A percentile compares a stretch with the other conserved stretches of the same genome.
Evolutionary conservation across 2,329 filamentous ascomycete genomes (phyloP).

Genomic region (Coleophoma cylindrospora): DNA sequence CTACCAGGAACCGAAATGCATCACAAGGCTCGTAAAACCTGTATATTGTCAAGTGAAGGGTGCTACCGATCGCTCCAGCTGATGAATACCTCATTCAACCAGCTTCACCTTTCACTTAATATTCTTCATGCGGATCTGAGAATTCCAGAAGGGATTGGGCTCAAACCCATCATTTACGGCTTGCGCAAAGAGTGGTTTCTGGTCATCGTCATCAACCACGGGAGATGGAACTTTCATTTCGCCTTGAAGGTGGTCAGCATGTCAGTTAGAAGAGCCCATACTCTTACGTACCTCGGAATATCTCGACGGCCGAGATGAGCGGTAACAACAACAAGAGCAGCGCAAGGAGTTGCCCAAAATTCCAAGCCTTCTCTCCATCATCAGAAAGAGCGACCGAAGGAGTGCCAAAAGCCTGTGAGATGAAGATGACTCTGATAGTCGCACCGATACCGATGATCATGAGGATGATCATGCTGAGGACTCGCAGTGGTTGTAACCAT

Average conservation of each 20-base stretch:
- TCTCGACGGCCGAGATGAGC: conserved; percentile 54
- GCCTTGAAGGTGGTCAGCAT: neutral
- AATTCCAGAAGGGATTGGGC: neutral
- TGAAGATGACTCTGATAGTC: conserved; percentile 48
- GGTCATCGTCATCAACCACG: neutral
- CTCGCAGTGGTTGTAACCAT: conserved; percentile 51
- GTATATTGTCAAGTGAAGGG: too few relatives aligned
- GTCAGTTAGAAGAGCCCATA: conserved; percentile 3
- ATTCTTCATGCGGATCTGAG: neutral
- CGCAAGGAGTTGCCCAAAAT: conserved; percentile 58
- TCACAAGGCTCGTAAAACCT: too few relatives aligned
- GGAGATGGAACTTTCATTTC: conserved; percentile 4
- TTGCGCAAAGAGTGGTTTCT: neutral
- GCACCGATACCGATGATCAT: conserved; percentile 52
- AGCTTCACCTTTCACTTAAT: neutral
- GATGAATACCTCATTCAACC: too few relatives aligned
- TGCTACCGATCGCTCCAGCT: too few relatives aligned
- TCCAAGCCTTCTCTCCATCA: conserved; percentile 51
- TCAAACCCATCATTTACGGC: neutral
- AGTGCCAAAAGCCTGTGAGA: conserved; percentile 55
- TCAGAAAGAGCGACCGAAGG: conserved; percentile 47
- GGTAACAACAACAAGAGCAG: conserved; percentile 55
- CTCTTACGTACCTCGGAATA: conserved; percentile 41
- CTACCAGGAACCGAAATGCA: too few relatives aligned
- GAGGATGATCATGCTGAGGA: conserved; percentile 43